Percentiles rank a stretch among this genome's conserved stretches.
These are phyloP conservation scores for Pulveroboletus sp. DNA, from an alignment of 768 basidiomycete genomes.

Conservation along the genomic window DNA sequence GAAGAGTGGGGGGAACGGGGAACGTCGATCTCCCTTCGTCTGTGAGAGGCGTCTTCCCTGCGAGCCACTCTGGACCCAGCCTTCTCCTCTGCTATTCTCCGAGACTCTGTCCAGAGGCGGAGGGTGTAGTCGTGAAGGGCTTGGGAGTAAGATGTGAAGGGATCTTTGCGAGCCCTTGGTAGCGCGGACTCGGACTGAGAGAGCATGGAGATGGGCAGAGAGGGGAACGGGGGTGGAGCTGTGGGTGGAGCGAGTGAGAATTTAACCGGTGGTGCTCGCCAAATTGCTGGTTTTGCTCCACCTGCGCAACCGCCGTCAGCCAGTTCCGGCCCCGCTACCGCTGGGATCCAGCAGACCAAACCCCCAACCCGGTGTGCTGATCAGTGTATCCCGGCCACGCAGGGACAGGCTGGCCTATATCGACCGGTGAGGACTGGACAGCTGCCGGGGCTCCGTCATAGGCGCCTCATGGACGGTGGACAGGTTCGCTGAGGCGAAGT, in stretches of 20 bases:
- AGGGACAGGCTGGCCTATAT: not conserved
- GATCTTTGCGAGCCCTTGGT: slow-evolving; percentile 20
- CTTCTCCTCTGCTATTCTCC: slow-evolving; percentile 52
- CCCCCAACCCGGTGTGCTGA: not conserved
- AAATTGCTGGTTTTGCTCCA: slow-evolving; percentile 24
- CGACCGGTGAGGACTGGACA: not conserved
- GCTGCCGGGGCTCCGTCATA: not conserved
- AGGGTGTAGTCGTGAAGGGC: slow-evolving; percentile 66
- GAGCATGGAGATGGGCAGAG: slow-evolving; percentile 7
- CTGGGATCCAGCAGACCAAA: slow-evolving; percentile 1
- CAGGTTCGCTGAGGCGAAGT: not conserved
- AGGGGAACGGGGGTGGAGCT: slow-evolving; percentile 10
- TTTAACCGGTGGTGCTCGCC: slow-evolving; percentile 26
- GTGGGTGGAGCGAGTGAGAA: slow-evolving; percentile 10
- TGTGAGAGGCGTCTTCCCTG: slow-evolving; percentile 25
- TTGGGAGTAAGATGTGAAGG: slow-evolving; percentile 54
- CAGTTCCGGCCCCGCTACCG: slow-evolving; percentile 4
- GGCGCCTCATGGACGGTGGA: slow-evolving; percentile 1
- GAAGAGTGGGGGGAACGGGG: slow-evolving; percentile 2
- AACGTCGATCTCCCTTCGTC: slow-evolving; percentile 20
- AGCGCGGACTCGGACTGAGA: slow-evolving; percentile 6
- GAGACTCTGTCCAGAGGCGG: slow-evolving; percentile 61
- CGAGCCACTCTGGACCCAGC: slow-evolving; percentile 29
- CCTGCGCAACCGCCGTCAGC: slow-evolving; percentile 15
- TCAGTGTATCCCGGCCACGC: not conserved